phyloP scores from a whole-genome alignment of 2,329 filamentous ascomycete species.

The Ophiosphaerella herpotricha region DNA sequence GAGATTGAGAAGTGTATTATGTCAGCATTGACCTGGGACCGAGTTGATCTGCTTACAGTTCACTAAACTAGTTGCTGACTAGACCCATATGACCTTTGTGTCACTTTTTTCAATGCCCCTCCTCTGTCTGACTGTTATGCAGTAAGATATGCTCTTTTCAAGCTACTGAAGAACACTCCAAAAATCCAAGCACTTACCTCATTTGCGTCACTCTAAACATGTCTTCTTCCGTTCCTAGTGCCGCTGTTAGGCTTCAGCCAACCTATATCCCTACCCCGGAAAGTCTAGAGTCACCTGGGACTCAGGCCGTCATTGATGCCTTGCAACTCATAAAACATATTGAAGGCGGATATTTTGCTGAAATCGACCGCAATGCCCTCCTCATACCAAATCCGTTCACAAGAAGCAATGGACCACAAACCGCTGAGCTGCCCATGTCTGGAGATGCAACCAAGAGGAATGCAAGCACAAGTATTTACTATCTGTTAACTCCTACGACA shows the following conservation, averaged over 20 bases:
- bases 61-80: neutral
- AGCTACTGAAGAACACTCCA: no score
- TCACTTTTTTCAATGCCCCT: no score
- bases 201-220: no score
- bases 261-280: neutral
- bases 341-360: slow-evolving; percentile 58
- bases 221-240: no score
- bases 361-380: slow-evolving; percentile 53
- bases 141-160: no score
- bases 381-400: slow-evolving; percentile 60
- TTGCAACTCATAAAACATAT: slow-evolving; percentile 51
- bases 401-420: slow-evolving; percentile 17
- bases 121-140: no score
- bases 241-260: neutral
- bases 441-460: slow-evolving; percentile 53
- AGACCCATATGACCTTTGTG: no score
- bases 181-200: no score
- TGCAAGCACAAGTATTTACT: slow-evolving; percentile 67
- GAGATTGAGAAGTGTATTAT: no score
- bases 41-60: no score
- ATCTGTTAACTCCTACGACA: slow-evolving; percentile 62
- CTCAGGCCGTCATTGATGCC: slow-evolving; percentile 23
- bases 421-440: slow-evolving; percentile 43
- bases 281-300: slow-evolving; percentile 14
- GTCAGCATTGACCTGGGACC: no score